phyloP scores from a whole-genome alignment of 1,284 basidiomycete species.

The Ceratobasidium papillatum region DNA sequence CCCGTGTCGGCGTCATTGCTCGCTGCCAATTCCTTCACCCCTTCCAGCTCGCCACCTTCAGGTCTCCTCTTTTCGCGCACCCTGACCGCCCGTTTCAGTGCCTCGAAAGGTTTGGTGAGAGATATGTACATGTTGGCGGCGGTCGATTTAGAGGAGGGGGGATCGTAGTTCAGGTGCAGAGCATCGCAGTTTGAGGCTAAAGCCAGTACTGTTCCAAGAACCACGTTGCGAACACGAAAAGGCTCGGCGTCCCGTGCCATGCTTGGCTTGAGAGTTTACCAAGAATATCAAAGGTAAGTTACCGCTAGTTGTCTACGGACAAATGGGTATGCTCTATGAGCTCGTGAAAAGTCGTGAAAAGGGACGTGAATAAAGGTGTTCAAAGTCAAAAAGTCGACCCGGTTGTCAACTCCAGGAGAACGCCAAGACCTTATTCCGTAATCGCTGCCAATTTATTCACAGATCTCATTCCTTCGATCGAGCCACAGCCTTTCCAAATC shows the following conservation, averaged over 20 bases:
- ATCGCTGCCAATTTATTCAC: conserved; percentile 5
- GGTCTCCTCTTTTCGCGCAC: conserved; percentile 16
- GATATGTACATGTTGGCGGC: conserved; percentile 11
- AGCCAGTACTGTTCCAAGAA: conserved; percentile 21
- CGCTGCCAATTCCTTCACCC: not conserved
- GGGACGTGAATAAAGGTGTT: not conserved
- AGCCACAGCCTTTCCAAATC: not conserved
- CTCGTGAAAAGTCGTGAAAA: conserved; percentile 4
- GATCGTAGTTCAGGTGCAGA: not conserved
- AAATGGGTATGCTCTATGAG: not conserved
- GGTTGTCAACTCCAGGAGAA: not conserved
- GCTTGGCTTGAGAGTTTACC: conserved; percentile 11
- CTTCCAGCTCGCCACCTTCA: not conserved
- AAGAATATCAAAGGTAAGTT: not conserved
- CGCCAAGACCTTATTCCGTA: conserved; percentile 34
- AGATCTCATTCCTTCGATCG: not conserved
- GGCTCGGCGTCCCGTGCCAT: conserved; percentile 31
- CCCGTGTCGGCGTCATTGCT: not conserved
- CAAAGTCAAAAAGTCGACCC: not conserved
- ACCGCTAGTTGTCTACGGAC: not conserved
- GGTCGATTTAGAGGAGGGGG: not conserved
- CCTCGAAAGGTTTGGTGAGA: not conserved
- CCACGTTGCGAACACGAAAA: conserved; percentile 40
- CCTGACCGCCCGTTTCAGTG: not conserved
- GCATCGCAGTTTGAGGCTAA: conserved; percentile 21